These are phyloP conservation scores for Pterulicium gracile DNA, from an alignment of 1,284 basidiomycete genomes.

Conservation along the genomic window DNA sequence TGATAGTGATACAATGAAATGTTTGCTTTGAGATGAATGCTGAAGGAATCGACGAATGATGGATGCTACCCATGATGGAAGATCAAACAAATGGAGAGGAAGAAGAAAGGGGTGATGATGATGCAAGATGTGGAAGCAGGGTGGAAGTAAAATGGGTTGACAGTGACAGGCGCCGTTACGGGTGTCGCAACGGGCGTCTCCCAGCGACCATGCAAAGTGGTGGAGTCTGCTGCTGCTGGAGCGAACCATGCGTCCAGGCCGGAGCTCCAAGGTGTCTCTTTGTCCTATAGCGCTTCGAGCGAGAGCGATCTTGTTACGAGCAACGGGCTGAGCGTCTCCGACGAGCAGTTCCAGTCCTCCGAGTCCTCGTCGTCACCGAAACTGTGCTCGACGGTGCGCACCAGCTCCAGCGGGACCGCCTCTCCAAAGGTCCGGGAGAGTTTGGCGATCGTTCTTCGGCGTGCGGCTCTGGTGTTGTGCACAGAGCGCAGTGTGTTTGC, in stretches of 20 bases:
- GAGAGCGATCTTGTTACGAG: neutral
- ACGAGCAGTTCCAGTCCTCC: neutral
- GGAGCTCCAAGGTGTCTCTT: neutral
- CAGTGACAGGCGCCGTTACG: constrained; percentile 3
- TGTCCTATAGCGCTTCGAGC: neutral
- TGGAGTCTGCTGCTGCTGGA: neutral
- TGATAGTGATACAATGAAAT: no score
- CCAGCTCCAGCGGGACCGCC: neutral
- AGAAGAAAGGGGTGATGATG: neutral
- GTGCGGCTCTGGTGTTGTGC: neutral
- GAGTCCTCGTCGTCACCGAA: neutral
- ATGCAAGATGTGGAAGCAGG: neutral
- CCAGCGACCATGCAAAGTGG: neutral
- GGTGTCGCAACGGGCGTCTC: neutral
- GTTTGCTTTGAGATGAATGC: no score
- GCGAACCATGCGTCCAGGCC: neutral
- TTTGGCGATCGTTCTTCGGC: neutral
- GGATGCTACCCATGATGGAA: no score
- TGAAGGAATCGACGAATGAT: no score
- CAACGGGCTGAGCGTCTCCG: neutral
- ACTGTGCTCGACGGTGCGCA: neutral
- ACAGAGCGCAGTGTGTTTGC: neutral
- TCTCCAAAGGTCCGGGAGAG: neutral
- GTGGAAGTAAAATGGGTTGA: neutral
- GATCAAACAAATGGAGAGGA: no score